phyloP scores from a whole-genome alignment of 2,329 filamentous ascomycete species.

The Pyricularia pennisetigena region DNA sequence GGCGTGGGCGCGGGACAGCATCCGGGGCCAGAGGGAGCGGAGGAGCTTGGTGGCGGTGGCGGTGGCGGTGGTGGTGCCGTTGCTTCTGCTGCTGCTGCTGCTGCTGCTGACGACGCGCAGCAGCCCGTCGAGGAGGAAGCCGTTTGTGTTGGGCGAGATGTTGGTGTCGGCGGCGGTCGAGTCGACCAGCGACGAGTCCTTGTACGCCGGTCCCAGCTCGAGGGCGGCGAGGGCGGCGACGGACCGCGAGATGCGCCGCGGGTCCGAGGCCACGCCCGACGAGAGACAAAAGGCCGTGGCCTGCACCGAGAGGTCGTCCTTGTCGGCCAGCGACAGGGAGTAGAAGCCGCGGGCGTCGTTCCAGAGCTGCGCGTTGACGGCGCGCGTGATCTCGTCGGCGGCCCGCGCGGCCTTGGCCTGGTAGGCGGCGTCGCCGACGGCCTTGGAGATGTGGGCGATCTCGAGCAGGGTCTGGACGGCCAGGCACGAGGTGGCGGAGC shows the following conservation, averaged over 20 bases:
- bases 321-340: not conserved
- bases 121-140: no score
- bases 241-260: not conserved
- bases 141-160: no score
- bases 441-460: not conserved
- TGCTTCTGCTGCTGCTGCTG: no score
- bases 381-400: not conserved
- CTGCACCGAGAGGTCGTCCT: not conserved
- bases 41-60: no score
- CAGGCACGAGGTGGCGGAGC: not conserved
- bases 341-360: not conserved
- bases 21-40: no score
- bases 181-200: no score
- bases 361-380: not conserved
- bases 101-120: no score
- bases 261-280: not conserved
- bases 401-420: no score
- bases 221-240: not conserved
- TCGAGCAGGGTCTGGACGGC: not conserved
- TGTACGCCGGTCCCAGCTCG: not conserved
- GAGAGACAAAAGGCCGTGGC: not conserved
- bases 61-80: no score
- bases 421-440: not conserved
- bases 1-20: no score
- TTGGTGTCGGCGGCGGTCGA: no score